Conservation (phyloP, 495 filamentous ascomycete species). For the Trichocladium uniseriatum region DNA sequence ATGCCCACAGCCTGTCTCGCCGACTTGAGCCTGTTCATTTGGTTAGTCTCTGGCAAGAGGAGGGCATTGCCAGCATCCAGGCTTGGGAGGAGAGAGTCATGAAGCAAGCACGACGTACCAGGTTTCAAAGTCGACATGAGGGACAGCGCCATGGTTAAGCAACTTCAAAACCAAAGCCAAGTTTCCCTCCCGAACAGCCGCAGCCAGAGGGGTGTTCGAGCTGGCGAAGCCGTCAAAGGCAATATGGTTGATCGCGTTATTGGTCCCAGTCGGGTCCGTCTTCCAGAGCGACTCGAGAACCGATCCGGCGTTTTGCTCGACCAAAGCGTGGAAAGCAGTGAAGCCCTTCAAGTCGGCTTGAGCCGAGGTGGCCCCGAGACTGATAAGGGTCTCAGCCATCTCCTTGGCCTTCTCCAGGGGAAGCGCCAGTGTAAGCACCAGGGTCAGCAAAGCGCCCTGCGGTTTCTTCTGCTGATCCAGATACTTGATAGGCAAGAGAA, state of each 20-base stretch:
- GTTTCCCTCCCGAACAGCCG: slow-evolving; percentile 27
- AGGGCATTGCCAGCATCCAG: too few relatives aligned
- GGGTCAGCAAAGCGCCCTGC: slow-evolving; percentile 50
- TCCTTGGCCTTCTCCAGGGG: slow-evolving; percentile 48
- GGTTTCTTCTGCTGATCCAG: slow-evolving; percentile 38
- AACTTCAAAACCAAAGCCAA: slow-evolving; percentile 30
- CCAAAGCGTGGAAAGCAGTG: slow-evolving; percentile 50
- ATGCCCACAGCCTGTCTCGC: slow-evolving; percentile 24
- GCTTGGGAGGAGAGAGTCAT: not conserved
- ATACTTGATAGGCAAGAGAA: slow-evolving; percentile 58
- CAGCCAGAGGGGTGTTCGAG: slow-evolving; percentile 31
- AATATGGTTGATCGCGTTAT: slow-evolving; percentile 56
- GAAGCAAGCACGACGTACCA: slow-evolving; percentile 18
- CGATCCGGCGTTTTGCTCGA: slow-evolving; percentile 40
- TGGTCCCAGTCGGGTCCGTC: slow-evolving; percentile 50
- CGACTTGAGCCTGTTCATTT: slow-evolving; percentile 27
- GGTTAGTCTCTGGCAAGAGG: too few relatives aligned
- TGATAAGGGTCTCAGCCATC: slow-evolving; percentile 54
- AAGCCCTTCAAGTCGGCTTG: slow-evolving; percentile 54
- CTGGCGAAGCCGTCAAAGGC: slow-evolving; percentile 18
- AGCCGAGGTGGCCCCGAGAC: slow-evolving; percentile 59
- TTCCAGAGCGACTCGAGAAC: slow-evolving; percentile 51
- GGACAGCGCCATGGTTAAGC: slow-evolving; percentile 32
- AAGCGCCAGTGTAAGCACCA: slow-evolving; percentile 52
- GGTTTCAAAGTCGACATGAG: slow-evolving; percentile 35